These are phyloP conservation scores for Aureobasidium leucospermi DNA, from an alignment of 2,329 filamentous ascomycete species.

Conservation along the genomic window DNA sequence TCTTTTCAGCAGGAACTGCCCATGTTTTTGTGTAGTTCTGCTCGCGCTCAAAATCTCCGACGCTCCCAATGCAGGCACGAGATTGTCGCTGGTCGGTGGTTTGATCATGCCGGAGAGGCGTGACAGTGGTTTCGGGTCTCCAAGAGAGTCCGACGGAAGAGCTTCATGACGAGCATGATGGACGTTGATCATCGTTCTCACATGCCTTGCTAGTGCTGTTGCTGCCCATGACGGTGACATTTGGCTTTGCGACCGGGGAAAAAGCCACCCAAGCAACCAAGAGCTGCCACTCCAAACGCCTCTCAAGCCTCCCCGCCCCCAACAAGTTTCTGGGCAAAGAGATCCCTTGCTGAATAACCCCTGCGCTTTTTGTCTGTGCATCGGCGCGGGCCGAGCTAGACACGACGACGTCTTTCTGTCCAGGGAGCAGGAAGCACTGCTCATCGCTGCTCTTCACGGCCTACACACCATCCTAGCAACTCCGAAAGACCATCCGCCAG, in stretches of 20 bases:
- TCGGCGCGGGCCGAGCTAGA: constrained; percentile 6
- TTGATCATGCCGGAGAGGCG: constrained; percentile 1
- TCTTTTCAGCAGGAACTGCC: neutral
- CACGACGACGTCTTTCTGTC: neutral
- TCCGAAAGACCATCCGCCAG: constrained; percentile 4
- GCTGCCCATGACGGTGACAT: constrained; percentile 6
- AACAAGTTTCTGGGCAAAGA: neutral
- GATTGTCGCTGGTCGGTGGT: constrained; percentile 10
- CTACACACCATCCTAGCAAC: neutral
- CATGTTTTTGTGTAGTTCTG: constrained; percentile 12
- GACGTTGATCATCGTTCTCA: neutral
- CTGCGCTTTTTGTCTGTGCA: neutral
- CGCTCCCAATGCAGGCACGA: neutral
- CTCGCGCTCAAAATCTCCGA: constrained; percentile 5
- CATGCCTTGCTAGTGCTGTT: constrained; percentile 3
- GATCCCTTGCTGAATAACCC: neutral
- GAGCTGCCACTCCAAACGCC: neutral
- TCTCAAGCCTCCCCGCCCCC: neutral
- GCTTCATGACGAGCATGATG: constrained; percentile 11
- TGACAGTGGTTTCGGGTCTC: constrained; percentile 10
- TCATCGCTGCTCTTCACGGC: neutral
- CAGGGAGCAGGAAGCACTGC: neutral
- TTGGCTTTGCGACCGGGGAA: constrained; percentile 2
- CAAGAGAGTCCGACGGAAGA: constrained; percentile 10
- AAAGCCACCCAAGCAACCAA: neutral